Base-by-base conservation (phyloP, 140 eudicot genomes). In the Senecio squalidus region DNA sequence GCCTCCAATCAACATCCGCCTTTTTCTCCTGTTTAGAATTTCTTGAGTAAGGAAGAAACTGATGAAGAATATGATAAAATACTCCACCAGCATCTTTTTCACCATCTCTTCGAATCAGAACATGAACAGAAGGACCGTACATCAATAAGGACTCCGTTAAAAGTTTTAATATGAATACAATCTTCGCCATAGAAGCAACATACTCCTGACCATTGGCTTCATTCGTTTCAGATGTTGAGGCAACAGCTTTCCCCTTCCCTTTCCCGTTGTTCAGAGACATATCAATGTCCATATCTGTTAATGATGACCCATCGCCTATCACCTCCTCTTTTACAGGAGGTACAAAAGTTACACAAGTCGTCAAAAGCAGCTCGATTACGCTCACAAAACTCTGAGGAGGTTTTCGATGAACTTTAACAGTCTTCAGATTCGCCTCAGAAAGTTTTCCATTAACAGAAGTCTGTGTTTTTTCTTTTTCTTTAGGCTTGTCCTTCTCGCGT, bases 231-330 rank as follows among this genome's bases (percentile, higher is more conserved):
- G 93, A 44, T 39, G 34, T 58, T 28, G 87, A 70, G 18, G 75
- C 94, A 69, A 87, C 33, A 39, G 89, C 96, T 62, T 93, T 93
- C 55, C 98, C 98, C 72, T 91, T 92, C 13, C 93, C 87, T 72
- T 93, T 36, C 14, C 43, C 43, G n/a, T 36, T 93, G 15, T 55
- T 77, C 13, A 61, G 44, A 25, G 83, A 67, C 62, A 72, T 77
- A 74, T 93, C 99, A 52, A 93, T 79, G 25, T 88, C 99, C 96
- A 93, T 93, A 68, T 82, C 95, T n/a, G 74, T 72, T 41, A 72
- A 65, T 16, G 86, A 70, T 25, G 79, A 60, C 41, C 69, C 50
- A 58, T 58, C 80, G 22, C 58, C 79, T 21, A 13, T 71, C 0
- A 68, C 40, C 30, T 85, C 84, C 44, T 80, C 95, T 67, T 80